Conservation (phyloP, 1,284 basidiomycete species). For the Athelia sp. region DNA sequence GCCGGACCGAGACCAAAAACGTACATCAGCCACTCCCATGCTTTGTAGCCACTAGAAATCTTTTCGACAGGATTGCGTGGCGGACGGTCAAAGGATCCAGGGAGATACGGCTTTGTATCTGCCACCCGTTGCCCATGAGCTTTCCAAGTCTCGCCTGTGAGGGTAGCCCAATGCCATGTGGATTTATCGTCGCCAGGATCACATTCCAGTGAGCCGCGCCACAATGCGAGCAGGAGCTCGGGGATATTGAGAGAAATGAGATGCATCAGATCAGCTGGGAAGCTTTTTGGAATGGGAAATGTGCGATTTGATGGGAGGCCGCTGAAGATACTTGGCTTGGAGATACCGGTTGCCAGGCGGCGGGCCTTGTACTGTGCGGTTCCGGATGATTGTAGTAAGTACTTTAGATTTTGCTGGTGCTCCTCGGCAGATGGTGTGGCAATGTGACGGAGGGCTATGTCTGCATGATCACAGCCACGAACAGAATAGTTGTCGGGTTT, state of each 20-base stretch:
- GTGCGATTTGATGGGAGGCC: slow-evolving; percentile 2
- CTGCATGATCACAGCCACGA: slow-evolving; percentile 8
- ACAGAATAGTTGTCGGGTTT: slow-evolving; percentile 9
- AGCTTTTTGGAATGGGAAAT: slow-evolving; percentile 12
- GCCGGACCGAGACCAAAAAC: slow-evolving; percentile 28
- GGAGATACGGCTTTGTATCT: slow-evolving; percentile 7
- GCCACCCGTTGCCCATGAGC: slow-evolving; percentile 16
- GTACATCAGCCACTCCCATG: slow-evolving; percentile 23
- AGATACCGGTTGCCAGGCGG: slow-evolving; percentile 11
- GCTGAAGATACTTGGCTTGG: slow-evolving; percentile 10
- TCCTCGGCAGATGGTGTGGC: neutral
- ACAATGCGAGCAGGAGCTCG: slow-evolving; percentile 18
- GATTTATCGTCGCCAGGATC: slow-evolving; percentile 16
- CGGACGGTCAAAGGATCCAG: slow-evolving; percentile 13
- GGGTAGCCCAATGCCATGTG: slow-evolving; percentile 29
- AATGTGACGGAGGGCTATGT: slow-evolving; percentile 3
- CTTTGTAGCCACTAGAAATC: slow-evolving; percentile 28
- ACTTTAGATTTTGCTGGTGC: slow-evolving; percentile 5
- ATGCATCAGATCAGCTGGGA: slow-evolving; percentile 24
- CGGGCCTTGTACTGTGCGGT: slow-evolving; percentile 2
- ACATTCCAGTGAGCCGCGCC: slow-evolving; percentile 24
- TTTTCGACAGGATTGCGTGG: slow-evolving; percentile 14
- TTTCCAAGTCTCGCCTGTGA: slow-evolving; percentile 18
- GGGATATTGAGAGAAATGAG: slow-evolving; percentile 21
- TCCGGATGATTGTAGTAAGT: neutral